These are phyloP conservation scores for Aspergillus alliaceus DNA, from an alignment of 2,329 filamentous ascomycete genomes.

Conservation along the genomic window DNA sequence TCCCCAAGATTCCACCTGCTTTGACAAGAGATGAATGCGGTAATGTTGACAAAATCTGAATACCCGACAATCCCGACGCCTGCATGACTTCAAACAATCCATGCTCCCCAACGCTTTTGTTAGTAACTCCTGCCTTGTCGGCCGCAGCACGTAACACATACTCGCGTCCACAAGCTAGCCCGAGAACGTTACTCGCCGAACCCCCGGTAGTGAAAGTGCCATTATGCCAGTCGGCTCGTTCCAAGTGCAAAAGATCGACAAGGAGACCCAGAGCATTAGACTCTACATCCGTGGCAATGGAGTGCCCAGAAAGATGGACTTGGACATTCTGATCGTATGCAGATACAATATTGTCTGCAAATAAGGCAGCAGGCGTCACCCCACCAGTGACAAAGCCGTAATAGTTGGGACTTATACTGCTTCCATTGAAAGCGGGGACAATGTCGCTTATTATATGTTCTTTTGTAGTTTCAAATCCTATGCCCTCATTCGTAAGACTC, in stretches of 20 bases:
- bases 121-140: conserved; percentile 28
- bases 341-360: conserved; percentile 82
- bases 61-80: conserved; percentile 61
- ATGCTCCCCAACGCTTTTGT: conserved; percentile 61
- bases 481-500: conserved; percentile 28
- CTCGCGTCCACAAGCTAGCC: conserved; percentile 71
- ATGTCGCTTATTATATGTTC: conserved; percentile 43
- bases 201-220: conserved; percentile 77
- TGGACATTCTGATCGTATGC: conserved; percentile 80
- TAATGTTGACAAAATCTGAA: conserved; percentile 78
- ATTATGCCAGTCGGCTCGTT: conserved; percentile 62
- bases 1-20: conserved; percentile 76
- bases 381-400: conserved; percentile 90
- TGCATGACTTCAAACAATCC: conserved; percentile 69
- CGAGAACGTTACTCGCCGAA: conserved; percentile 65
- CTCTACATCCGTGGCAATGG: conserved; percentile 74
- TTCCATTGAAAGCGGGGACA: conserved; percentile 62
- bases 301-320: conserved; percentile 77
- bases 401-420: conserved; percentile 67
- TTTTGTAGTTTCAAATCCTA: conserved; percentile 32
- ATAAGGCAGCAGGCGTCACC: conserved; percentile 72
- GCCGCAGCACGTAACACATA: conserved; percentile 45
- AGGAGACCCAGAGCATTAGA: conserved; percentile 70
- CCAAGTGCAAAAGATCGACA: conserved; percentile 64
- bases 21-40: conserved; percentile 84